Percentiles rank a stretch among this genome's conserved stretches.
These are phyloP conservation scores for Arthroderma sp. DNA, from an alignment of 2,329 filamentous ascomycete genomes.

Conservation along the genomic window DNA sequence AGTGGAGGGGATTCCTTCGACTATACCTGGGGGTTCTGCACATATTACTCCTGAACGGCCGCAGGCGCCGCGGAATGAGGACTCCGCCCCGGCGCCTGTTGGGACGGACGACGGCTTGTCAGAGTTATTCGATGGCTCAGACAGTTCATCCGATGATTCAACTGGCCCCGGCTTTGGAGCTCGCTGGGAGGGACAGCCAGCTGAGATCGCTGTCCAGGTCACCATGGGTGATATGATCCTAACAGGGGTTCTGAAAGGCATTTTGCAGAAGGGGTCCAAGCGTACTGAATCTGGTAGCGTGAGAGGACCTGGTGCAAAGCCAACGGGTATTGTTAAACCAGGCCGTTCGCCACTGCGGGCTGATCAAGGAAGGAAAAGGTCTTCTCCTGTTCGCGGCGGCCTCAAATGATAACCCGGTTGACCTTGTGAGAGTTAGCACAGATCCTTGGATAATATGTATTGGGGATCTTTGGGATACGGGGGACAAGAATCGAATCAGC, in stretches of 20 bases:
- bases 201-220: conserved; percentile 11
- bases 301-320: conserved; percentile 5
- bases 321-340: conserved; percentile 2
- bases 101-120: not conserved
- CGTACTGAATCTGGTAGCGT: not conserved
- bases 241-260: conserved; percentile 9
- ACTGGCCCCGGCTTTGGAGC: not conserved
- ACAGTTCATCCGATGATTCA: too few relatives aligned
- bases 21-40: not conserved
- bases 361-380: not conserved
- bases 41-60: not conserved
- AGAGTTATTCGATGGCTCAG: not conserved
- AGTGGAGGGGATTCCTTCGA: not conserved
- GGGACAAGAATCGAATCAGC: not conserved
- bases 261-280: conserved; percentile 7
- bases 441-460: not conserved
- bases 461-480: not conserved
- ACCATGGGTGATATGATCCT: conserved; percentile 12
- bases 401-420: too few relatives aligned
- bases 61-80: not conserved
- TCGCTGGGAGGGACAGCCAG: conserved; percentile 11
- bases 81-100: not conserved
- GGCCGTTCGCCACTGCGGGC: not conserved
- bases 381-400: too few relatives aligned
- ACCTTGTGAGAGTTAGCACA: not conserved